phyloP scores from a whole-genome alignment of 2,329 filamentous ascomycete genomes.

The Fusarium goolgardi region DNA sequence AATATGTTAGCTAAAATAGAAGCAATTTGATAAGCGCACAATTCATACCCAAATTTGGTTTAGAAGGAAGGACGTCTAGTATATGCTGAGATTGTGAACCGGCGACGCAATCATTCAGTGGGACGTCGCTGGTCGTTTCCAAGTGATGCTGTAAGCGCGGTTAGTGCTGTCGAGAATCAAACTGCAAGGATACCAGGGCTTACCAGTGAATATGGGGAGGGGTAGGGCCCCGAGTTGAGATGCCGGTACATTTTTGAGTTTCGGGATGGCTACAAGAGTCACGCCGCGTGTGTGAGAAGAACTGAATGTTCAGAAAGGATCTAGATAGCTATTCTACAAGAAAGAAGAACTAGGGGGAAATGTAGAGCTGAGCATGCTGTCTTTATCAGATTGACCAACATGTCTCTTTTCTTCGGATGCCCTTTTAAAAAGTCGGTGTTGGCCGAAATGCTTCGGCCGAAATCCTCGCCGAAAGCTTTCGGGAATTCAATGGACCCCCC shows the following conservation, averaged over 20 bases:
- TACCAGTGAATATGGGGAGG: not conserved
- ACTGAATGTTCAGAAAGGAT: not conserved
- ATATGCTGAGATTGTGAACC: constrained; percentile 2
- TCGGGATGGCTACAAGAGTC: not conserved
- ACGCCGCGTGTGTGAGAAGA: not conserved
- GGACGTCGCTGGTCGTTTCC: not conserved
- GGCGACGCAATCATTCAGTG: not conserved
- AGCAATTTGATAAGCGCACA: not conserved
- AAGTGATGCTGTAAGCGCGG: not conserved
- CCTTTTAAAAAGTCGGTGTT: constrained; percentile 23
- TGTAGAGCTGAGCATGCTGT: not conserved
- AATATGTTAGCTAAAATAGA: not conserved
- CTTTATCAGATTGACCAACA: not conserved
- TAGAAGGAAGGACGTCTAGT: constrained; percentile 1
- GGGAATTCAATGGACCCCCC: not conserved
- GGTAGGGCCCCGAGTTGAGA: not conserved
- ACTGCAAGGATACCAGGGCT: not conserved
- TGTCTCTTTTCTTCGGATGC: not conserved
- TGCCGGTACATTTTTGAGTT: constrained; percentile 7
- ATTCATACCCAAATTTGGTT: constrained; percentile 3
- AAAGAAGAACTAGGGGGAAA: not conserved
- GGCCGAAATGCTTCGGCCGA: constrained; percentile 28
- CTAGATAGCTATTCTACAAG: not conserved
- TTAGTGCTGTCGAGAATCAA: not conserved
- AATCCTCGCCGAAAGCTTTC: constrained; percentile 28